These are phyloP conservation scores for Pseudogymnoascus sp. DNA, from an alignment of 2,329 filamentous ascomycete species.

Conservation along the genomic window DNA sequence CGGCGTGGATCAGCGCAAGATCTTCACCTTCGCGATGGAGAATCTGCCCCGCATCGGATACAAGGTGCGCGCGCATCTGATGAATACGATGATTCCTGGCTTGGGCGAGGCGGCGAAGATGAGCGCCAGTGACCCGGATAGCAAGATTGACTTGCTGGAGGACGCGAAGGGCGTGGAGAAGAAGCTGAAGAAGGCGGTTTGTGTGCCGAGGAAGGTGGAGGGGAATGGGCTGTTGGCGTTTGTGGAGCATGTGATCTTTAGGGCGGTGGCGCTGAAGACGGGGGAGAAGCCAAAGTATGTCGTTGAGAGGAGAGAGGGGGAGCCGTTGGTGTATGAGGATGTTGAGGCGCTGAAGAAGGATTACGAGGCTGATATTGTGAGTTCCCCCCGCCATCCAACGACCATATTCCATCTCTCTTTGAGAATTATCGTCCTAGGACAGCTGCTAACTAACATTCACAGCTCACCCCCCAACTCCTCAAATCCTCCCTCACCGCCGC, in stretches of 20 bases:
- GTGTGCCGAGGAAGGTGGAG: constrained; percentile 66
- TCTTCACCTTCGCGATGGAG: constrained; percentile 79
- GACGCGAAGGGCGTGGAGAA: constrained; percentile 62
- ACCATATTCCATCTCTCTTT: too few relatives aligned
- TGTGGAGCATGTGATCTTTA: constrained; percentile 78
- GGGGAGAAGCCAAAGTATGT: constrained; percentile 52
- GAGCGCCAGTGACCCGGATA: constrained; percentile 66
- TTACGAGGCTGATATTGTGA: constrained; percentile 68
- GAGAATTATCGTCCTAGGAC: background rate
- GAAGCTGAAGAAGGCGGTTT: constrained; percentile 81
- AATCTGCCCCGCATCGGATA: constrained; percentile 81
- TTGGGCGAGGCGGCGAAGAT: constrained; percentile 76
- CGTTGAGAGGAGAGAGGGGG: constrained; percentile 60
- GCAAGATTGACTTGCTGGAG: constrained; percentile 92
- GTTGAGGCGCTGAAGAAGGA: constrained; percentile 71
- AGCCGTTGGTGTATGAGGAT: constrained; percentile 71
- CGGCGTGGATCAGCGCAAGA: constrained; percentile 78
- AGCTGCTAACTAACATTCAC: constrained; percentile 17
- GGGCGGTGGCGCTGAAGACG: constrained; percentile 55
- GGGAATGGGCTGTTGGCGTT: constrained; percentile 83
- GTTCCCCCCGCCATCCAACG: constrained; percentile 24
- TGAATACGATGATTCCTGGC: constrained; percentile 87
- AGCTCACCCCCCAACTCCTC: constrained; percentile 76
- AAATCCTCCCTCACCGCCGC: constrained; percentile 76
- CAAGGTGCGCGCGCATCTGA: constrained; percentile 59